Percentiles rank a stretch among this genome's conserved stretches.
These are phyloP conservation scores for Globisporangium radiosum DNA, from an alignment of 352 stramenopile species.

Conservation along the genomic window DNA sequence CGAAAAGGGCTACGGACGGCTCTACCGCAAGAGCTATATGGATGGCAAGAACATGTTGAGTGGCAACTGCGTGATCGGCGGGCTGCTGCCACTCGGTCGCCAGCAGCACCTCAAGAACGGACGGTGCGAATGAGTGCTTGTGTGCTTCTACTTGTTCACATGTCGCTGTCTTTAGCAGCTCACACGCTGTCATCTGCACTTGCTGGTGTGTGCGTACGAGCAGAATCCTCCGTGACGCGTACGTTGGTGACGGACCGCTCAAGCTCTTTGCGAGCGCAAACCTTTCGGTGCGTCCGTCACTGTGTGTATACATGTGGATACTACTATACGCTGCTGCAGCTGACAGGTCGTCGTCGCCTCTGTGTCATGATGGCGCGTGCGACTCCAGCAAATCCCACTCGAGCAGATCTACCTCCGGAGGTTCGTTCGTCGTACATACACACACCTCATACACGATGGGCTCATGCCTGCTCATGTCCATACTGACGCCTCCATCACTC, in stretches of 20 bases:
- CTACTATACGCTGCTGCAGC: not conserved
- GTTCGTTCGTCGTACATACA: not conserved
- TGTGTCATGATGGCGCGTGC: not conserved
- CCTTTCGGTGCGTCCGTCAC: conserved; percentile 38
- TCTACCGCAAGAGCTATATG: conserved; percentile 81
- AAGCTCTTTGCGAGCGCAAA: conserved; percentile 67
- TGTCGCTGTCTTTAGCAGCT: not conserved
- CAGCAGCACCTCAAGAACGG: conserved; percentile 77
- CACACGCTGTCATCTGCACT: not conserved
- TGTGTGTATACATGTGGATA: not conserved
- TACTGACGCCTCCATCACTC: not conserved
- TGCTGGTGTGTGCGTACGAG: not conserved
- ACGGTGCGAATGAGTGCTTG: conserved; percentile 22
- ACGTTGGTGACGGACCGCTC: conserved; percentile 60
- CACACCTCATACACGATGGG: not conserved
- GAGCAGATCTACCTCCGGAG: conserved; percentile 67
- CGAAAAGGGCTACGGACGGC: conserved; percentile 49
- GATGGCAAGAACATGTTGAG: conserved; percentile 69
- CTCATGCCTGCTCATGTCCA: not conserved
- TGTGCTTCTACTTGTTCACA: not conserved
- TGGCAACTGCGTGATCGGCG: conserved; percentile 67
- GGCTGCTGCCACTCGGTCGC: conserved; percentile 62
- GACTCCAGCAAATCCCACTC: conserved; percentile 28
- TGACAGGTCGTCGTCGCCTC: not conserved
- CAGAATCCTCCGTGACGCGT: conserved; percentile 61